Evolutionary conservation across 2,329 filamentous ascomycete genomes (phyloP), one percentile per base, ranked within the genome.

Genomic region (Ceratocystis ficicola): DNA sequence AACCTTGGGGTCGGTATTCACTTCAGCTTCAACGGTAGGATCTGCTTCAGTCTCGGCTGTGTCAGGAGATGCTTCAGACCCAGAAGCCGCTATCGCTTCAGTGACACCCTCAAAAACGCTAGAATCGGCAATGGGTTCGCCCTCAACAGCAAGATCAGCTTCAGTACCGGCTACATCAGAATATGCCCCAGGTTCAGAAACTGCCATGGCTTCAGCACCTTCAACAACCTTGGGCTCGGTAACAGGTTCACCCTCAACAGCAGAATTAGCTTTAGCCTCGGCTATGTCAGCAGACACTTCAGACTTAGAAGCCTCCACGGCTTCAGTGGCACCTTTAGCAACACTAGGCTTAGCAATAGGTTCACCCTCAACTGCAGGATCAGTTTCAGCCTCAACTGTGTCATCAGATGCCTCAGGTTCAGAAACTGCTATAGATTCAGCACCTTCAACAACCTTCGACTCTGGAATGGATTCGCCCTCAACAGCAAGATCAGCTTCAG

Each of bases 281-380:
- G 1, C 17, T 0, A 17, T 2, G n/a, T 20, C 0, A 20, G 12
- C 0, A n/a, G 17, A n/a, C 3, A 7, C 30, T 1, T 32, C 30
- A 32, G 30, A 2, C 3, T 32, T 7, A 8, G 30, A 8, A 32
- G 8, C 30, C 8, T 0, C 30, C 8, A 7, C 2, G 6, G 30
- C 2, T 32, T 32, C 7, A 32, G 44, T n/a, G 15, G 12, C 1
- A 36, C 7, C 3, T 8, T 50, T n/a, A 7, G 3, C 15, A 50
- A 22, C 20, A 0, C 1, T n/a, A n/a, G 46, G 7, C 10, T 50
- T 1, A 3, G 6, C 0, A 50, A 8, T 3, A 1, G 46, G 2
- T 20, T n/a, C 17, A n/a, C 2, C 17, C 46, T 50, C 17, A n/a
- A 22, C 17, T 1, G 1, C 1, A 15, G 46, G 17, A 17, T 36